Percentiles rank a stretch among this genome's conserved stretches.
Evolutionary conservation across 2,329 filamentous ascomycete species (phyloP).

Genomic region (Corynespora cassiicola): DNA sequence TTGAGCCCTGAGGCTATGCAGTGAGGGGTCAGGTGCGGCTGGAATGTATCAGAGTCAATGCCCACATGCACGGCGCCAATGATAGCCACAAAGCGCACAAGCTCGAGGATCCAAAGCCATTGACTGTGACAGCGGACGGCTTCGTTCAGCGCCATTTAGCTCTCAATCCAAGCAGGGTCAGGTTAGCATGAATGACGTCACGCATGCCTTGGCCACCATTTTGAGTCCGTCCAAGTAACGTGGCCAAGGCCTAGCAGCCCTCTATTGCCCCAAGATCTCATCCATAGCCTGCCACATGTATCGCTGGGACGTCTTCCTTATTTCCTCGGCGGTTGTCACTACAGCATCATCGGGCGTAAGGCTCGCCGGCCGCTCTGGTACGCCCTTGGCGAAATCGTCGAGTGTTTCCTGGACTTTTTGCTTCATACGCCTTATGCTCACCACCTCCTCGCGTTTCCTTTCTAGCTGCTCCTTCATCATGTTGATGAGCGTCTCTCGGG

Average conservation of each 20-base stretch:
- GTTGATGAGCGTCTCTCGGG: constrained; percentile 82
- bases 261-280: constrained; percentile 34
- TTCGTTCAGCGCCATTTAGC: too few species aligned
- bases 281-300: constrained; percentile 45
- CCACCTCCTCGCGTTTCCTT: constrained; percentile 74
- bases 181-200: too few species aligned
- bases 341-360: constrained; percentile 5
- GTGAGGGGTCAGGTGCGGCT: constrained; percentile 23
- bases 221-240: neutral
- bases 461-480: constrained; percentile 88
- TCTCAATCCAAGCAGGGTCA: too few species aligned
- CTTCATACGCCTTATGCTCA: constrained; percentile 69
- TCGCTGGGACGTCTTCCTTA: constrained; percentile 33
- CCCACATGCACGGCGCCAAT: constrained; percentile 10
- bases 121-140: neutral
- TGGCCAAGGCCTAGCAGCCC: neutral
- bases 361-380: constrained; percentile 6
- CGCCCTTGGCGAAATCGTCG: constrained; percentile 63
- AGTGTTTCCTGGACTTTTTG: constrained; percentile 77
- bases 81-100: neutral
- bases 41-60: constrained; percentile 13
- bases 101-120: constrained; percentile 5
- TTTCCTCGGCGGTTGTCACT: constrained; percentile 17
- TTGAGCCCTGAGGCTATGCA: too few species aligned
- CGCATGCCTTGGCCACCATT: too few species aligned